Percentiles rank a stretch among this genome's conserved stretches.
phyloP scores from a whole-genome alignment of 2,329 filamentous ascomycete genomes.

The Didymella sp. region DNA sequence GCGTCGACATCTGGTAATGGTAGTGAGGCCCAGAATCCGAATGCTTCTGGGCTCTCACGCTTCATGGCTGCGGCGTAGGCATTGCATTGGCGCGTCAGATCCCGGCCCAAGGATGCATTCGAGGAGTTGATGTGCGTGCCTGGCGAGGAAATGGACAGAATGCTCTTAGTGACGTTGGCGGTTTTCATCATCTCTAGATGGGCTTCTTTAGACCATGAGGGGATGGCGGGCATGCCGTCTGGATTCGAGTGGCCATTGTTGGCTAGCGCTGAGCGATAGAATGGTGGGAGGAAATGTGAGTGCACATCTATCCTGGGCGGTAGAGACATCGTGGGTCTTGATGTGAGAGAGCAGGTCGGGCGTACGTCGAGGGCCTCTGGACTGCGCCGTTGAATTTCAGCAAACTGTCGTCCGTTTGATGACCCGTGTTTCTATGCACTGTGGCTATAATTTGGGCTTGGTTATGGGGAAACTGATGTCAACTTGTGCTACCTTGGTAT shows the following conservation, averaged over 20 bases:
- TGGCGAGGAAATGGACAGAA: conserved; percentile 63
- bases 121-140: conserved; percentile 57
- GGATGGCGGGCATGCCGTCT: conserved; percentile 60
- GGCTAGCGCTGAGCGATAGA: conserved; percentile 52
- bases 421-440: no score
- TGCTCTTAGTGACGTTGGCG: conserved; percentile 59
- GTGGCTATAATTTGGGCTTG: no score
- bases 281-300: conserved; percentile 55
- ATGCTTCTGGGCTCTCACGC: conserved; percentile 46
- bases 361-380: no score
- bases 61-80: conserved; percentile 52
- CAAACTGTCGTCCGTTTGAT: no score
- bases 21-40: conserved; percentile 63
- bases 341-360: no score
- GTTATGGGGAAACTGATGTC: no score
- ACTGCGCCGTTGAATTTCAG: no score
- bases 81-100: conserved; percentile 53
- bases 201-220: conserved; percentile 54
- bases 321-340: conserved; percentile 28
- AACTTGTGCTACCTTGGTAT: no score
- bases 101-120: conserved; percentile 47
- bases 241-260: conserved; percentile 53
- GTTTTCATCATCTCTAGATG: conserved; percentile 61
- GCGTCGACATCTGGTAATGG: conserved; percentile 60
- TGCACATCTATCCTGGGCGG: conserved; percentile 56